Conservation (phyloP, 129 eudicot genomes). For the Tagetes patula region DNA sequence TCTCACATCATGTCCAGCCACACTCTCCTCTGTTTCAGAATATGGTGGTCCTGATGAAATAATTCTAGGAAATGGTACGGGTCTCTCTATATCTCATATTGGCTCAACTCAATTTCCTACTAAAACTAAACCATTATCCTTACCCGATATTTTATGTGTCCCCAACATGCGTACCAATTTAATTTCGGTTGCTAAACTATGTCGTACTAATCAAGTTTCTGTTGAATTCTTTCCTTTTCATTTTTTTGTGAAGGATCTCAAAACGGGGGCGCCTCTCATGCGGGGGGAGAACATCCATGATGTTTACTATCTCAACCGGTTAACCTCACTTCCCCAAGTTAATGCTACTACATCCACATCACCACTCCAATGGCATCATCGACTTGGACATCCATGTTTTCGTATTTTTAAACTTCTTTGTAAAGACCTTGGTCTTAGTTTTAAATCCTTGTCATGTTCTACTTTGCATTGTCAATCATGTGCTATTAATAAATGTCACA, state of each 20-base stretch:
- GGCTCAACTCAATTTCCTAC: not conserved
- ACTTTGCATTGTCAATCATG: slow-evolving; percentile 13
- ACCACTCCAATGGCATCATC: slow-evolving; percentile 14
- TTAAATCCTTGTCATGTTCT: not conserved
- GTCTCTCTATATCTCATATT: not conserved
- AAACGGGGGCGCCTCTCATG: slow-evolving; percentile 1
- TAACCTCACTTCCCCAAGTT: not conserved
- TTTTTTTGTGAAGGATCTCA: slow-evolving; percentile 14
- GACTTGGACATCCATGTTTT: not conserved
- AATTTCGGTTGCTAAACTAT: not conserved
- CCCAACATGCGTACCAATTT: not conserved
- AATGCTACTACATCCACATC: not conserved
- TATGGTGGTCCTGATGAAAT: slow-evolving; percentile 7
- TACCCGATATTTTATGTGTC: not conserved
- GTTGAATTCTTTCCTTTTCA: not conserved
- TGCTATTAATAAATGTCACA: slow-evolving; percentile 23
- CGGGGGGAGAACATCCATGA: slow-evolving; percentile 10
- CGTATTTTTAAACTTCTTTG: not conserved
- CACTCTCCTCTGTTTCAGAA: not conserved
- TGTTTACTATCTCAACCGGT: not conserved
- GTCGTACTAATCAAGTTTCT: not conserved
- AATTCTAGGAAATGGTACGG: not conserved
- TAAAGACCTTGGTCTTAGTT: slow-evolving; percentile 23
- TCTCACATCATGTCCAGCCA: not conserved
- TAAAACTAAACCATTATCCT: not conserved